Conservation (phyloP, 208 protist species). For the Leishmania mexicana region DNA sequence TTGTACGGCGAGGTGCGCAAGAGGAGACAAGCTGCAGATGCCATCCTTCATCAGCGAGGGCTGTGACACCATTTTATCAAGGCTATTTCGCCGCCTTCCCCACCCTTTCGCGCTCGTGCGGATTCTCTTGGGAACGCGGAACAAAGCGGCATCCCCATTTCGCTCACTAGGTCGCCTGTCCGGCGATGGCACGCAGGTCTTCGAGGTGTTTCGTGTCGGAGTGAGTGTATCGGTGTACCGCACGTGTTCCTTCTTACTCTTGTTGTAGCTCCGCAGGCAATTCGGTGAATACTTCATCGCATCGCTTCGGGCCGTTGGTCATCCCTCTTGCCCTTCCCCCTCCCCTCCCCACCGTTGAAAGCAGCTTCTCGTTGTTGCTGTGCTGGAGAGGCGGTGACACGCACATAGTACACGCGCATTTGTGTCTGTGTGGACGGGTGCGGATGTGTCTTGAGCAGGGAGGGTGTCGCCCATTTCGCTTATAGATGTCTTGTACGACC, state of each 20-base stretch:
- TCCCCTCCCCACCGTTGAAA: neutral
- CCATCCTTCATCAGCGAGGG: neutral
- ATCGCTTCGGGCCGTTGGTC: neutral
- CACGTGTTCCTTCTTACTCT: neutral
- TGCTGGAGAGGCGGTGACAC: neutral
- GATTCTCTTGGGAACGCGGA: neutral
- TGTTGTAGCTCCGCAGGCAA: neutral
- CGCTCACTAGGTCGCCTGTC: neutral
- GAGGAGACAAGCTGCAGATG: neutral
- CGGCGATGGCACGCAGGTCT: neutral
- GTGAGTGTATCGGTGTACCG: neutral
- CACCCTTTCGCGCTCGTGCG: neutral
- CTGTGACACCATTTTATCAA: neutral
- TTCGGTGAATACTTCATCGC: neutral
- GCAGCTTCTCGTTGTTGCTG: neutral
- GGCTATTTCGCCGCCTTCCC: neutral
- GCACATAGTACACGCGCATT: neutral
- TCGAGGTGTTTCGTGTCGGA: neutral
- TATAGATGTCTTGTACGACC: neutral
- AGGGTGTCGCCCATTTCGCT: neutral
- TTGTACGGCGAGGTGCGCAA: neutral
- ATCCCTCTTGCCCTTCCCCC: neutral
- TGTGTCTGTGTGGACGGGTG: neutral
- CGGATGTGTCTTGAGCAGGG: neutral
- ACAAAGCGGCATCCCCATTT: neutral